phyloP scores from a whole-genome alignment of 2,329 filamentous ascomycete species.

The Sporothrix globosa region DNA sequence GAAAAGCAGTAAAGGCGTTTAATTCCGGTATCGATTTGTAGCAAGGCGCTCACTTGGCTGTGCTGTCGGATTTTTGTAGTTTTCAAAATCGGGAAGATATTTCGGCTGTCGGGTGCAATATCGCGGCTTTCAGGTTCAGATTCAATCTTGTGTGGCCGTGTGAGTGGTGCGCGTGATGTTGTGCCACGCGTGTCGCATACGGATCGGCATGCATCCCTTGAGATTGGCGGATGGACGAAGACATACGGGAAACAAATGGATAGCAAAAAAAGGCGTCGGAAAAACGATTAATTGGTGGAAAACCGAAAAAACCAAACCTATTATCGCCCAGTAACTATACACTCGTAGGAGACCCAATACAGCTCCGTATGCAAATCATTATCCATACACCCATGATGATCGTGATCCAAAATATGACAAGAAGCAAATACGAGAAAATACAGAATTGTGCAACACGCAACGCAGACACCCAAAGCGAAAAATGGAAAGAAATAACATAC shows the following conservation, averaged over 20 bases:
- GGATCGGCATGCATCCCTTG: slow-evolving; percentile 21
- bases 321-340: slow-evolving; percentile 9
- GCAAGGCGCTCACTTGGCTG: neutral
- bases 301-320: slow-evolving; percentile 6
- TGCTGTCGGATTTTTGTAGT: neutral
- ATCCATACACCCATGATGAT: slow-evolving; percentile 21
- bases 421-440: neutral
- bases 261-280: neutral
- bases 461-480: neutral
- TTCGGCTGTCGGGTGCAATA: neutral
- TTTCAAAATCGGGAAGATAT: no score
- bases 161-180: neutral
- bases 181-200: slow-evolving; percentile 13
- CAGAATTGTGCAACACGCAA: neutral
- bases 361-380: slow-evolving; percentile 25
- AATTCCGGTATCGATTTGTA: neutral
- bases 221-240: slow-evolving; percentile 7
- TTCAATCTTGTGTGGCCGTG: neutral
- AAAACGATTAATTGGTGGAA: neutral
- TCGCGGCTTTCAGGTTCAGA: neutral
- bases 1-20: no score
- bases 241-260: neutral
- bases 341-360: slow-evolving; percentile 24
- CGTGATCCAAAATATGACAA: slow-evolving; percentile 16
- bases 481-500: neutral